phyloP scores from a whole-genome alignment of 768 basidiomycete species.

The Clathrus columnatus region DNA sequence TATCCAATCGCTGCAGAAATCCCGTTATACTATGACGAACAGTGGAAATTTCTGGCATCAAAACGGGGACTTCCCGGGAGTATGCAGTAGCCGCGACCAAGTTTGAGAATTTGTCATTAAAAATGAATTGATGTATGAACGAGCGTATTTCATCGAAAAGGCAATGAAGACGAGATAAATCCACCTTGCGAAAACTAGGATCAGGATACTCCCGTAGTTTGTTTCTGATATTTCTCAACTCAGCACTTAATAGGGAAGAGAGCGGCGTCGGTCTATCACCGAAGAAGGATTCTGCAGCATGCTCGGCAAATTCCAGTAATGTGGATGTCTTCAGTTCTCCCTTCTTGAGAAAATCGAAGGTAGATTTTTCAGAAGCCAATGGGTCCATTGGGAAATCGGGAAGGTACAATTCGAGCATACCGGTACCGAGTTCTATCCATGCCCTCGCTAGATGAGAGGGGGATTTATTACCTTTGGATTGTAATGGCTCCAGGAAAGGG shows the following conservation, averaged over 20 bases:
- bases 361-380: constrained; percentile 49
- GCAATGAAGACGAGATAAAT: constrained; percentile 22
- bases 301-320: constrained; percentile 45
- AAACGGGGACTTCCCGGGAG: constrained; percentile 23
- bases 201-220: background rate
- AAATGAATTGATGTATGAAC: constrained; percentile 55
- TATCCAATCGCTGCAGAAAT: constrained; percentile 64
- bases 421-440: constrained; percentile 56
- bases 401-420: constrained; percentile 64
- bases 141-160: constrained; percentile 37
- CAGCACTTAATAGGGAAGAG: constrained; percentile 34
- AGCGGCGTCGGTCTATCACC: constrained; percentile 49
- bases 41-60: constrained; percentile 49
- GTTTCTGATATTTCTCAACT: constrained; percentile 17
- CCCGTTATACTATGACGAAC: constrained; percentile 72
- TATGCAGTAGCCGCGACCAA: constrained; percentile 25
- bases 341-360: constrained; percentile 33
- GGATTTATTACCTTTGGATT: background rate
- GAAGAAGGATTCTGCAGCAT: constrained; percentile 45
- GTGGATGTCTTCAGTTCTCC: constrained; percentile 32
- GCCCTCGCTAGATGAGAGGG: background rate
- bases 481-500: background rate
- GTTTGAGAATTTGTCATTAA: constrained; percentile 39
- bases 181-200: constrained; percentile 13
- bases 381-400: constrained; percentile 87